Conservation (phyloP, 768 basidiomycete species). For the Rhodosporidiobolus sp. region DNA sequence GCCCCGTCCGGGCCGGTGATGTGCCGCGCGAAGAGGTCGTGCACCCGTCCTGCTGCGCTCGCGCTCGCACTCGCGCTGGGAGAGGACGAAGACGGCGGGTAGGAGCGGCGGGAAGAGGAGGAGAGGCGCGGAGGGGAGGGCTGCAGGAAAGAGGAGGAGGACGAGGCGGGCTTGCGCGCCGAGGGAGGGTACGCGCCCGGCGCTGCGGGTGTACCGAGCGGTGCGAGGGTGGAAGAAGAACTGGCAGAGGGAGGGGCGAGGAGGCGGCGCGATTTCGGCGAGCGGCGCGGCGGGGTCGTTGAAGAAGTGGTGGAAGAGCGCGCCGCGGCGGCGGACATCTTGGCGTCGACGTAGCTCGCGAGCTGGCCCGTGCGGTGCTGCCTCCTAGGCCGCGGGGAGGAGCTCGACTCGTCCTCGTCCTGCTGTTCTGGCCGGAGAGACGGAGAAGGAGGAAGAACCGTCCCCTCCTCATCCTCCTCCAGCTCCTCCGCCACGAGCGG, state of each 20-base stretch:
- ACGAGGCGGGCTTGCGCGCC: slow-evolving; percentile 17
- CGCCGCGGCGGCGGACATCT: not conserved
- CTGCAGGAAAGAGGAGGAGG: no score
- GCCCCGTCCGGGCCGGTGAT: slow-evolving; percentile 32
- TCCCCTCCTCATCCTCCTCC: not conserved
- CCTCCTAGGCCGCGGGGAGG: slow-evolving; percentile 20
- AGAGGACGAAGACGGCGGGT: not conserved
- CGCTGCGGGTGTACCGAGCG: slow-evolving; percentile 17
- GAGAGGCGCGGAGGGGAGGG: not conserved
- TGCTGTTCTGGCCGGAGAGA: not conserved
- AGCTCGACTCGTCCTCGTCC: slow-evolving; percentile 19
- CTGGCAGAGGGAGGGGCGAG: no score
- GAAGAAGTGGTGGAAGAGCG: no score
- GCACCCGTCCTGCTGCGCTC: slow-evolving; percentile 10
- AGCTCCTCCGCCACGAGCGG: not conserved
- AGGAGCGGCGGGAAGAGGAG: not conserved
- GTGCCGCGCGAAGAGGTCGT: slow-evolving; percentile 24
- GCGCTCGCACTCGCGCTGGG: not conserved
- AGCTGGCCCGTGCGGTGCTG: slow-evolving; percentile 7
- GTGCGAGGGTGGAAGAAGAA: no score
- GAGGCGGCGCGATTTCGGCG: not conserved
- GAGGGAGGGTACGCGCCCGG: slow-evolving; percentile 29
- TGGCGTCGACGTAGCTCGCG: slow-evolving; percentile 23
- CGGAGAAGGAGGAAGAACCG: not conserved
- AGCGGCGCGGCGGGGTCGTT: not conserved